Evolutionary conservation across 768 basidiomycete species (phyloP).

Genomic region (Cyclocybe cylindracea): DNA sequence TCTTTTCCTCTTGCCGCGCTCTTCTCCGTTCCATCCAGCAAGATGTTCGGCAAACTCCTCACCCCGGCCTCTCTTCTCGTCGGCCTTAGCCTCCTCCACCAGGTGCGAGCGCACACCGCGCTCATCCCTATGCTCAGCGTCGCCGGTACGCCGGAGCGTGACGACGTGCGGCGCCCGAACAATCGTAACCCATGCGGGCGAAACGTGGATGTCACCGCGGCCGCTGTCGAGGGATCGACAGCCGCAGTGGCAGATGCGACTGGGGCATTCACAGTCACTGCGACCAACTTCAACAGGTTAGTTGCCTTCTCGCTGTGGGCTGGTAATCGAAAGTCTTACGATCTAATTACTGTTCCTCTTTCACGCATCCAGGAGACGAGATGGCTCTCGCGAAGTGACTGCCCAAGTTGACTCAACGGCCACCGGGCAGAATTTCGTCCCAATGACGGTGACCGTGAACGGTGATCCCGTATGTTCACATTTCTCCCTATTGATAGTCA

Average conservation of each 20-base stretch:
- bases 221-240: constrained; percentile 35
- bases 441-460: constrained; percentile 39
- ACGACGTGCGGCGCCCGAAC: constrained; percentile 31
- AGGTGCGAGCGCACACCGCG: constrained; percentile 38
- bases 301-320: background rate
- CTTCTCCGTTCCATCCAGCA: background rate
- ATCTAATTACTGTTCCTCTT: background rate
- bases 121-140: constrained; percentile 41
- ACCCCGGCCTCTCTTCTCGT: constrained; percentile 9
- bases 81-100: constrained; percentile 29
- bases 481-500: background rate
- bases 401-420: constrained; percentile 43
- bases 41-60: background rate
- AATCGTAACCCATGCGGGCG: constrained; percentile 36
- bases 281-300: constrained; percentile 46
- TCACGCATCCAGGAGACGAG: constrained; percentile 19
- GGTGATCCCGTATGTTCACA: constrained; percentile 38
- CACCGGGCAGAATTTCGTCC: constrained; percentile 33
- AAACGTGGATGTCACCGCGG: constrained; percentile 31
- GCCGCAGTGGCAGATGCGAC: constrained; percentile 34
- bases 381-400: constrained; percentile 47
- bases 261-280: constrained; percentile 38
- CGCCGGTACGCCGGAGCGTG: constrained; percentile 22
- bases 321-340: background rate
- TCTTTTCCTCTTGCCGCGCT: background rate